phyloP scores from a whole-genome alignment of 2,329 filamentous ascomycete genomes.

The Trichophyton schoenleinii region DNA sequence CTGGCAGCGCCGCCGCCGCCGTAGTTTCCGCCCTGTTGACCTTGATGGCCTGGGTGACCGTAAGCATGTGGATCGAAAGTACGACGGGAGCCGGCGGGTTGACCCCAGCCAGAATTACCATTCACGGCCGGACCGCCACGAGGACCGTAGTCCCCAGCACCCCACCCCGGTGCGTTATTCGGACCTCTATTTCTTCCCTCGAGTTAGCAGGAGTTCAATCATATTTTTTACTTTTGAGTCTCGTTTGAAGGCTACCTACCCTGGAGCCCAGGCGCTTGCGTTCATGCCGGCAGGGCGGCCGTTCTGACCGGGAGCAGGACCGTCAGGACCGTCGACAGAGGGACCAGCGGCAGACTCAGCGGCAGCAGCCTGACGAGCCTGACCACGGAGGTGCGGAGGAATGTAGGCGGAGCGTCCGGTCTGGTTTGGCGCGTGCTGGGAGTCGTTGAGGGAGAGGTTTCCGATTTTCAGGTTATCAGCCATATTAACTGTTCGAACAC shows the following conservation, averaged over 20 bases:
- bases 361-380: conserved; percentile 9
- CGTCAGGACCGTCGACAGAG: conserved; percentile 28
- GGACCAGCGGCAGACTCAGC: conserved; percentile 11
- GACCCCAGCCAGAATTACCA: conserved; percentile 29
- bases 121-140: conserved; percentile 23
- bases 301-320: conserved; percentile 19
- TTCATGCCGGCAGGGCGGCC: conserved; percentile 15
- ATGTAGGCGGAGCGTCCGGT: conserved; percentile 51
- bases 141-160: conserved; percentile 1
- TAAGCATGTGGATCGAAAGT: conserved; percentile 50
- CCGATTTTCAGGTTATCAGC: conserved; percentile 46
- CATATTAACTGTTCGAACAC: conserved; percentile 23
- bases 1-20: conserved; percentile 41
- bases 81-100: conserved; percentile 25
- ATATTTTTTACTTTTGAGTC: background rate
- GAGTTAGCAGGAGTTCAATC: conserved; percentile 6
- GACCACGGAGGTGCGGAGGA: conserved; percentile 49
- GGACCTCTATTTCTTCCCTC: conserved; percentile 16
- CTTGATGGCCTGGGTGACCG: conserved; percentile 39
- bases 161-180: conserved; percentile 12
- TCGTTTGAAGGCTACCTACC: conserved; percentile 11
- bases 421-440: conserved; percentile 44
- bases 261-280: conserved; percentile 23
- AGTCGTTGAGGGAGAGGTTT: conserved; percentile 48
- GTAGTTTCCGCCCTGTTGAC: conserved; percentile 35